Evolutionary conservation across 345 rosid species (phyloP).

Genomic region (Raphanus sativus): DNA sequence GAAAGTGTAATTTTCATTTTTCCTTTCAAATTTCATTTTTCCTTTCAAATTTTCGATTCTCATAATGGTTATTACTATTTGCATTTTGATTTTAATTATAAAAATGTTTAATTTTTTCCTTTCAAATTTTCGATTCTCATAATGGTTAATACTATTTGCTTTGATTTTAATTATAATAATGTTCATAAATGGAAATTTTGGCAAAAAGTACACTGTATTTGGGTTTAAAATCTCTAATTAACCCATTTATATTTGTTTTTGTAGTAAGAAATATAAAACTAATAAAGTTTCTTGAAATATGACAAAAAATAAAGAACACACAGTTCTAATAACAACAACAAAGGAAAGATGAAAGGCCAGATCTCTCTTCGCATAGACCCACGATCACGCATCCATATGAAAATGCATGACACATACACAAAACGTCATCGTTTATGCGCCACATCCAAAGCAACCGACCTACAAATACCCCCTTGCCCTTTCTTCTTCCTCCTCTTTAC

Average conservation of each 20-base stretch:
- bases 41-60: background rate
- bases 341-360: constrained; percentile 33
- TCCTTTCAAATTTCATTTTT: too few species aligned
- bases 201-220: background rate
- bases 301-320: background rate
- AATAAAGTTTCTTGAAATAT: background rate
- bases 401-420: constrained; percentile 33
- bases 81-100: background rate
- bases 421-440: constrained; percentile 34
- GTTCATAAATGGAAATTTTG: background rate
- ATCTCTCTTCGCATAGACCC: constrained; percentile 30
- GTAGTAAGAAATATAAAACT: background rate
- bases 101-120: too few species aligned
- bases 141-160: too few species aligned
- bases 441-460: constrained; percentile 31
- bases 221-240: background rate
- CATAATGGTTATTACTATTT: background rate
- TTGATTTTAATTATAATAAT: too few species aligned
- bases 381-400: constrained; percentile 37
- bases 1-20: too few species aligned
- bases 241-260: background rate
- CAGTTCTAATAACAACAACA: background rate
- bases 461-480: constrained; percentile 1
- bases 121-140: too few species aligned
- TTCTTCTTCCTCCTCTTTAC: background rate